Evolutionary conservation across 495 filamentous ascomycete genomes (phyloP).

Genomic region (Apiosordaria backusii): DNA sequence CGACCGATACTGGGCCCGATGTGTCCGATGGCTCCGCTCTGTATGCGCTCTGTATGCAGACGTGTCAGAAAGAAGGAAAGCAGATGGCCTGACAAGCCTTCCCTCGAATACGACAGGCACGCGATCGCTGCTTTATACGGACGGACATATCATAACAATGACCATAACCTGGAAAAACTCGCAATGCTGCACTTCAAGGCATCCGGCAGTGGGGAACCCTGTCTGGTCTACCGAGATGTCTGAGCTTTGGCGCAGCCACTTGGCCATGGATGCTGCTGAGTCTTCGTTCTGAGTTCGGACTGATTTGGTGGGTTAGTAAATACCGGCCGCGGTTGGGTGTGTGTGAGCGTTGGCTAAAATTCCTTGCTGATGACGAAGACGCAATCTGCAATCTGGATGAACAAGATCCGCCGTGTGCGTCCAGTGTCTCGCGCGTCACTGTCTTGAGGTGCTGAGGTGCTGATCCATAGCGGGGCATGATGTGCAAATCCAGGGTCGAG

Average conservation of each 20-base stretch:
- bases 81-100: neutral
- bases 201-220: neutral
- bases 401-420: slow-evolving; percentile 8
- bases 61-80: neutral
- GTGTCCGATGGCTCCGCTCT: slow-evolving; percentile 13
- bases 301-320: no score
- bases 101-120: neutral
- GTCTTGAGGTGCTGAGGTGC: neutral
- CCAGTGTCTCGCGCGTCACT: neutral
- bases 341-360: slow-evolving; percentile 17
- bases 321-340: neutral
- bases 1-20: slow-evolving; percentile 9
- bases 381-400: slow-evolving; percentile 27
- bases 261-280: no score
- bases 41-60: neutral
- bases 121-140: no score
- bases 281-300: no score
- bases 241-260: no score
- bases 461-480: neutral
- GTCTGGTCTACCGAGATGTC: no score
- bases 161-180: no score
- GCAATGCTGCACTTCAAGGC: neutral
- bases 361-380: slow-evolving; percentile 22
- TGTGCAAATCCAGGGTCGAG: neutral
- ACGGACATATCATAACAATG: no score